These are phyloP conservation scores for Fusarium sp. DNA, from an alignment of 2,329 filamentous ascomycete genomes.

Conservation along the genomic window DNA sequence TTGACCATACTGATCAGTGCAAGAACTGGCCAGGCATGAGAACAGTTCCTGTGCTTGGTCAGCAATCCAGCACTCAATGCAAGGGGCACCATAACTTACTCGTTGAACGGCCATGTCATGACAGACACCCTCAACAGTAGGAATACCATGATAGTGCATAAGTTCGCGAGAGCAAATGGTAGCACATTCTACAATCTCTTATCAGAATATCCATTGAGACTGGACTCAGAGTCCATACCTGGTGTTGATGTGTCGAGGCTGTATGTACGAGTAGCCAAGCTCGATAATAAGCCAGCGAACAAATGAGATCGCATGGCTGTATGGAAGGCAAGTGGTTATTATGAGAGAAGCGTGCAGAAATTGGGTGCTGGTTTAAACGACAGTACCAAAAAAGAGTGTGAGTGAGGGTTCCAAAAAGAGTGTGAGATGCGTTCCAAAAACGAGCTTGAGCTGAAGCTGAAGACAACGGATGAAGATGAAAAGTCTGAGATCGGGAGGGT, in stretches of 20 bases:
- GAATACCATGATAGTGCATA: conserved; percentile 7
- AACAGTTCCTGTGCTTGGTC: conserved; percentile 42
- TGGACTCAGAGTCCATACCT: conserved; percentile 6
- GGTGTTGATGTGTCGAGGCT: conserved; percentile 2
- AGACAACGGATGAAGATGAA: conserved; percentile 30
- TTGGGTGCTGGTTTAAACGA: conserved; percentile 43
- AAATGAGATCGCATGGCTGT: conserved; percentile 39
- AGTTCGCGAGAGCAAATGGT: conserved; percentile 28
- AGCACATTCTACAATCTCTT: conserved; percentile 18
- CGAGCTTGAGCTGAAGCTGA: conserved; percentile 37
- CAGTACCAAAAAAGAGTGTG: conserved; percentile 46
- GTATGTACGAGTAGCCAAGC: conserved; percentile 8
- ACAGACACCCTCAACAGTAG: conserved; percentile 20
- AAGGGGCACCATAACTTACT: conserved; percentile 25
- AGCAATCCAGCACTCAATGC: conserved; percentile 21
- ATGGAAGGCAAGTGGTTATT: conserved; percentile 11
- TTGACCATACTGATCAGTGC: conserved; percentile 43
- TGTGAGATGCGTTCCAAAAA: conserved; percentile 38
- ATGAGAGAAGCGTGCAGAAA: conserved; percentile 18
- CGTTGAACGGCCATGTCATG: conserved; percentile 37
- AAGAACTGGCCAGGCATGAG: conserved; percentile 44
- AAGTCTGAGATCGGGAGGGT: background rate
- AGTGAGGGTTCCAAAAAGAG: conserved; percentile 47
- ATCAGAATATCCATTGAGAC: background rate
- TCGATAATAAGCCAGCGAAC: conserved; percentile 9